These are phyloP conservation scores for Fusarium sp. DNA, from an alignment of 2,329 filamentous ascomycete species.

Conservation along the genomic window DNA sequence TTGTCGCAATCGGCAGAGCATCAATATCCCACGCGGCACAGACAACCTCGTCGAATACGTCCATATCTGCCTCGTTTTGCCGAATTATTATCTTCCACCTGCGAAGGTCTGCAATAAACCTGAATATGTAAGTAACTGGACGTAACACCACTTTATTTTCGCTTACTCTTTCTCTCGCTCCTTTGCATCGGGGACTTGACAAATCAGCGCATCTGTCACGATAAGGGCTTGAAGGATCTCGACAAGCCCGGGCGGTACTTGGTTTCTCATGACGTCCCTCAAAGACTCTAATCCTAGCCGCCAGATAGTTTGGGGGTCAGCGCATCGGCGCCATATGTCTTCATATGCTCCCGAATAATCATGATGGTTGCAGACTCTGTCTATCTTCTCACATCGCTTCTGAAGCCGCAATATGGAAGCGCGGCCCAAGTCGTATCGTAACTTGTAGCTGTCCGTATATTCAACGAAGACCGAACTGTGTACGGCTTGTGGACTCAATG, in stretches of 20 bases:
- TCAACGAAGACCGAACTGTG: slow-evolving; percentile 10
- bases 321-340: slow-evolving; percentile 17
- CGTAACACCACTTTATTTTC: neutral
- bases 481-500: neutral
- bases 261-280: slow-evolving; percentile 31
- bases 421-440: slow-evolving; percentile 19
- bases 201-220: slow-evolving; percentile 39
- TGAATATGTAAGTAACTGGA: slow-evolving; percentile 20
- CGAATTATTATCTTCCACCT: slow-evolving; percentile 43
- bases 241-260: slow-evolving; percentile 15
- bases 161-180: slow-evolving; percentile 26
- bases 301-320: slow-evolving; percentile 10
- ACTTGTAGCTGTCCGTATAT: slow-evolving; percentile 20
- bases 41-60: slow-evolving; percentile 42
- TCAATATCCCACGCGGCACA: slow-evolving; percentile 38
- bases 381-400: slow-evolving; percentile 17
- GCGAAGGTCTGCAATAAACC: slow-evolving; percentile 43
- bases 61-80: slow-evolving; percentile 15
- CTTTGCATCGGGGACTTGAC: slow-evolving; percentile 12
- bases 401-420: slow-evolving; percentile 23
- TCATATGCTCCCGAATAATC: neutral
- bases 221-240: slow-evolving; percentile 32
- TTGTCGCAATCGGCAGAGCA: neutral
- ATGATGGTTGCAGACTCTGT: slow-evolving; percentile 6
- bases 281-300: slow-evolving; percentile 29